phyloP scores from a whole-genome alignment of 2,329 filamentous ascomycete genomes.

The Byssothecium circinans region DNA sequence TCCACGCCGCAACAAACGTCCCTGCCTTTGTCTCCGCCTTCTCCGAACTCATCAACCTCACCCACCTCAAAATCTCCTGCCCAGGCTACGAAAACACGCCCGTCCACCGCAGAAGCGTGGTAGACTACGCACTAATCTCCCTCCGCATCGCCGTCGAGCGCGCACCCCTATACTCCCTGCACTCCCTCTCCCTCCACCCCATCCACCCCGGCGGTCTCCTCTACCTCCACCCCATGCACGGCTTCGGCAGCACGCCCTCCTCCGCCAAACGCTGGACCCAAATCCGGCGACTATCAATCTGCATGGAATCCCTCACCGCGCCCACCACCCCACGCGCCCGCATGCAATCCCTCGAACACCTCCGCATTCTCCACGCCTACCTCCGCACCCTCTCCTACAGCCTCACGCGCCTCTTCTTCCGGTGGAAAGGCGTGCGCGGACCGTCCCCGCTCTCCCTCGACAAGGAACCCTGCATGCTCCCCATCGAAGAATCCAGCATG shows the following conservation, averaged over 20 bases:
- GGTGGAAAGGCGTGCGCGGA: slow-evolving; percentile 73
- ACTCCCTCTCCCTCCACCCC: slow-evolving; percentile 70
- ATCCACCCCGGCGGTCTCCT: slow-evolving; percentile 76
- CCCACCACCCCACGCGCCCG: slow-evolving; percentile 54
- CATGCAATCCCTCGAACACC: slow-evolving; percentile 66
- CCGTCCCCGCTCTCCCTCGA: slow-evolving; percentile 73
- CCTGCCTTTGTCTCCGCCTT: slow-evolving; percentile 79
- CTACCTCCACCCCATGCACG: slow-evolving; percentile 74
- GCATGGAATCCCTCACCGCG: slow-evolving; percentile 68
- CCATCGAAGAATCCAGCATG: slow-evolving; percentile 45
- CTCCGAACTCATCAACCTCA: slow-evolving; percentile 67
- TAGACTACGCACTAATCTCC: slow-evolving; percentile 88
- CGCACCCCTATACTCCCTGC: slow-evolving; percentile 65
- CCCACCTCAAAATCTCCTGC: slow-evolving; percentile 75
- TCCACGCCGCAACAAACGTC: slow-evolving; percentile 87
- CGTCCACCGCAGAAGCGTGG: slow-evolving; percentile 72
- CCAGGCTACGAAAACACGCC: slow-evolving; percentile 67
- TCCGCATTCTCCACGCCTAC: slow-evolving; percentile 73
- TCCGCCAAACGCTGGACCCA: slow-evolving; percentile 75
- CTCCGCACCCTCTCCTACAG: slow-evolving; percentile 68
- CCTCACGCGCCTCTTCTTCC: slow-evolving; percentile 73
- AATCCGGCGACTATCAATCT: slow-evolving; percentile 72
- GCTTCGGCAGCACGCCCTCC: slow-evolving; percentile 73
- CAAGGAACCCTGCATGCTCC: slow-evolving; percentile 69
- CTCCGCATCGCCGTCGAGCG: slow-evolving; percentile 81